Evolutionary conservation across 2,329 filamentous ascomycete genomes (phyloP), one percentile per base, ranked within the genome.

Genomic region (Cercospora sojina): DNA sequence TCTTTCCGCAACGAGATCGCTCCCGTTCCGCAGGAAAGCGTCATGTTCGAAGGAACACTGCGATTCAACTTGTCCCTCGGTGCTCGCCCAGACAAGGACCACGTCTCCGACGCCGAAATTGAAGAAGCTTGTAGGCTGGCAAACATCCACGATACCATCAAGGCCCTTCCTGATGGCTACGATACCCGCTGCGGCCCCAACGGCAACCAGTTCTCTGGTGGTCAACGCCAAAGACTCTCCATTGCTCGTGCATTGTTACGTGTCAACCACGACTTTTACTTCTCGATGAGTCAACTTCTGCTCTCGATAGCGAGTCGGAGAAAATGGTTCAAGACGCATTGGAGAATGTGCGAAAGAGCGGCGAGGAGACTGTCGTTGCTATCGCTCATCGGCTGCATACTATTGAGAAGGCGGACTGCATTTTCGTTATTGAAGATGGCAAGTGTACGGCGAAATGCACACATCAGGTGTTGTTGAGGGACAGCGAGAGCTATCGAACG

Each of bases 141-240:
- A 38, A 90, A 90, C 73, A 90, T 92, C 68, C 88, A 91, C 77
- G 87, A 91, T 27, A 87, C 85, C 25, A 89, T 92, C 70, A 79
- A 81, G 64, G 78, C 82, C 0, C 79, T 92, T 16, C 88, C 88
- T 0, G 79, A 89, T 13, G 88, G 88, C 0, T 91, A 91, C 73
- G 79, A 89, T 12, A 91, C 89, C 0, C 76, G 77, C n/a, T 79
- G 77, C 65, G 80, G 80, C 10, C 73, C 77, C 5, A 79, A 77
- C 35, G 80, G 79, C 6, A 79, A 75, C 31, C 76, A 79, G 55
- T 72, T 82, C 13, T 81, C 79, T 16, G 80, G 80, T 29, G 80
- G 80, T 3, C 80, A 82, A 58, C 75, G 77, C 31, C 80, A 82
- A 65, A 74, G 80, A 3, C 69, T 82, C 0, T 79, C 80, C 1